Base-by-base conservation (phyloP, 352 stramenopile genomes). In the Globisporangium perplexum region DNA sequence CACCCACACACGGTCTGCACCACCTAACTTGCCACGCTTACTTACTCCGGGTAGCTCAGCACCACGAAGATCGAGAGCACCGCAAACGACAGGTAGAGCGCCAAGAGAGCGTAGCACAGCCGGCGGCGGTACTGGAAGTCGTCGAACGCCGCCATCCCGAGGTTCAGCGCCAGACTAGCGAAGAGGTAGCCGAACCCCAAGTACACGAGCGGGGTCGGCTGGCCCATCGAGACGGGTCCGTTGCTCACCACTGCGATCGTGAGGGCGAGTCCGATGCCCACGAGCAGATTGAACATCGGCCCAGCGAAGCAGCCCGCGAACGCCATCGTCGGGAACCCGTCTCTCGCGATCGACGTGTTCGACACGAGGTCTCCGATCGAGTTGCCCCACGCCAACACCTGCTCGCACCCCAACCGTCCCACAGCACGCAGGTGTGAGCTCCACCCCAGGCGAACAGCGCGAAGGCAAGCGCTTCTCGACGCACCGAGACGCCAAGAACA, bases 291-390 rank as follows among this genome's bases (percentile, higher is more conserved):
- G 62, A 90, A 90, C 72, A 90, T 88, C 18, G 83, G 83, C 0
- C 83, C 80, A 22, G 79, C 83, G 45, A 93, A 93, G 63, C 83
- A 93, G 22, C 83, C 80, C 18, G 79, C 79, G 36, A 93, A 90
- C 8, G 83, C 80, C 83, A 93, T 93, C 5, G 76, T 88, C 1
- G 83, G 83, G 49, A 90, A 90, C 7, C 83, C 83, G 46, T 90
- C 79, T 14, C 80, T 69, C 7, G 83, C 83, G 48, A 93, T 90
- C 0, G 83, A 76, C 26, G 83, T 89, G 54, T 90, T 87, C 3
- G 83, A 88, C 8, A 90, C 77, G 4, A 93, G 63, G 46, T 90
- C 83, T 2, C 79, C 79, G 28, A 93, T 84, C 1, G 83, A 90
- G 50, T 93, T 93, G 30, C 77, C 80, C 79, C 79, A 90, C 3